A percentile compares a stretch with the other conserved stretches of the same genome.
Evolutionary conservation across 2,329 filamentous ascomycete genomes (phyloP).

Genomic region (Trichothecium sympodiale): DNA sequence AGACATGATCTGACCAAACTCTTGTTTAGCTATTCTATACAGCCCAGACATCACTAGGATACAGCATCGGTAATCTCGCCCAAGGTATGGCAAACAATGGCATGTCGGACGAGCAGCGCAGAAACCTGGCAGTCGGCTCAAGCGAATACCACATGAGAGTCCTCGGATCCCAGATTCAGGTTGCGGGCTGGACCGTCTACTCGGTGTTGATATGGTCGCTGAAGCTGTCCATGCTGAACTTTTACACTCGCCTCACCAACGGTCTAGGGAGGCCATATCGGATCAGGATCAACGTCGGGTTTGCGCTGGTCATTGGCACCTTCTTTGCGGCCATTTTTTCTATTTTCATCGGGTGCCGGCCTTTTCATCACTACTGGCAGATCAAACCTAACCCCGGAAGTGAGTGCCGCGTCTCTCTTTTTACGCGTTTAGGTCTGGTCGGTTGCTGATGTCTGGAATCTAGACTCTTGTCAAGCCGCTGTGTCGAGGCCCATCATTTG

Average conservation of each 20-base stretch:
- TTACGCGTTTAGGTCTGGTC: too few relatives aligned
- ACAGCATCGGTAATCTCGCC: conserved; percentile 35
- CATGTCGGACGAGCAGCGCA: conserved; percentile 41
- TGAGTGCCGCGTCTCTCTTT: conserved; percentile 16
- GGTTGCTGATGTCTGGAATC: too few relatives aligned
- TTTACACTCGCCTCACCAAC: conserved; percentile 41
- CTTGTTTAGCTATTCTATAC: conserved; percentile 35
- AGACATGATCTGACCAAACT: not conserved
- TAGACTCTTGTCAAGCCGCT: conserved; percentile 35
- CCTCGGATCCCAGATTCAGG: conserved; percentile 43
- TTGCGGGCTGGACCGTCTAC: conserved; percentile 45
- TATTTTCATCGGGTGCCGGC: conserved; percentile 40
- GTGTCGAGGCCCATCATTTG: conserved; percentile 39
- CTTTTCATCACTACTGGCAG: conserved; percentile 45
- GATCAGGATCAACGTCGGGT: conserved; percentile 37
- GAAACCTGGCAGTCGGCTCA: conserved; percentile 27
- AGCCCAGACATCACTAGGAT: conserved; percentile 38
- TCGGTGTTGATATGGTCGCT: conserved; percentile 41
- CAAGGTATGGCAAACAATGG: conserved; percentile 44
- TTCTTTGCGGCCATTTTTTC: conserved; percentile 38
- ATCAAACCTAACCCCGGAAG: conserved; percentile 46
- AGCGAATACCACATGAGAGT: conserved; percentile 37
- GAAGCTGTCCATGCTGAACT: conserved; percentile 44
- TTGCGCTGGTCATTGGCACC: conserved; percentile 33
- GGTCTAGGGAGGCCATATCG: conserved; percentile 25